Evolutionary conservation across 306 rosid genomes (phyloP).

Genomic region (Quercus bicolor): DNA sequence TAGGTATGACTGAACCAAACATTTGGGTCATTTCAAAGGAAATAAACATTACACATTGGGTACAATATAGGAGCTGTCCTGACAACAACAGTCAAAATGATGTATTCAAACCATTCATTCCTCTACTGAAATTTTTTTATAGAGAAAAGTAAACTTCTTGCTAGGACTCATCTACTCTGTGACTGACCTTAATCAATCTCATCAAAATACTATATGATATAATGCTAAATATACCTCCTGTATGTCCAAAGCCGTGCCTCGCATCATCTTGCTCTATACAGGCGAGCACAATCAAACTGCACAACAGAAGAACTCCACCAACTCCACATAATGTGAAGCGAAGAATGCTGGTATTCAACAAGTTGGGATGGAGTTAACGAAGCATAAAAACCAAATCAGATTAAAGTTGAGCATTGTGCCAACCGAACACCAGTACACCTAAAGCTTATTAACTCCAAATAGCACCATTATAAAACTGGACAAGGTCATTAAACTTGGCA

Average conservation of each 20-base stretch:
- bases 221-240: constrained; percentile 52
- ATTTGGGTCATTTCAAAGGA: background rate
- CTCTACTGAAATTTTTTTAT: background rate
- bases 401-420: constrained; percentile 5
- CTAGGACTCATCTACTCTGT: background rate
- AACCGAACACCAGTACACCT: background rate
- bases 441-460: background rate
- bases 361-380: background rate
- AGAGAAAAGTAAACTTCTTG: background rate
- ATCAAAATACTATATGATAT: background rate
- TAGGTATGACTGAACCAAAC: background rate
- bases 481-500: background rate
- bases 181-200: background rate
- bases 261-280: constrained; percentile 53
- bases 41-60: background rate
- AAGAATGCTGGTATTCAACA: constrained; percentile 42
- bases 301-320: constrained; percentile 44
- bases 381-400: background rate
- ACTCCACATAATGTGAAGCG: constrained; percentile 42
- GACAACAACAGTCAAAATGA: background rate
- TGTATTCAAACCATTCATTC: background rate
- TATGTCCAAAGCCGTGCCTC: constrained; percentile 61
- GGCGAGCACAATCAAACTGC: constrained; percentile 46
- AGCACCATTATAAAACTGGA: background rate
- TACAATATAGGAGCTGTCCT: background rate